Evolutionary conservation across 2,329 filamentous ascomycete genomes (phyloP), one percentile per base, ranked within the genome.

Genomic region (Stagonosporopsis tanaceti): DNA sequence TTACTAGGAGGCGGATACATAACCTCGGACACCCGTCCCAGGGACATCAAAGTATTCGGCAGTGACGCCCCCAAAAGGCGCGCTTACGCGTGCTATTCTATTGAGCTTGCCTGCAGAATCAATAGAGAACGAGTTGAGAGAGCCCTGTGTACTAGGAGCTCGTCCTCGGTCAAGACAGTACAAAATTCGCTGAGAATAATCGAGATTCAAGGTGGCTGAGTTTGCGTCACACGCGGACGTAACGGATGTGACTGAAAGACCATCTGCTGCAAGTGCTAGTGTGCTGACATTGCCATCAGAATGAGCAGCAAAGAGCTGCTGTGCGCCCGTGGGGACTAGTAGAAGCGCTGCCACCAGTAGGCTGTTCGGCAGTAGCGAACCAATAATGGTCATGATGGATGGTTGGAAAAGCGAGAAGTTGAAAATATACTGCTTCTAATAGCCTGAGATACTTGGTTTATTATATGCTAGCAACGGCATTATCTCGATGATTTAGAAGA

Each of bases 121-220:
- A 35, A 60, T 60, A 6, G 47, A 39, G n/a, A 60, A 57, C 1
- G 52, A 56, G 42, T 60, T 60, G 9, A 60, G 52, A 25, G 57
- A 60, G 34, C 57, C 57, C 32, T 56, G 20, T 7, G 51, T 59
- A 11, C 15, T 44, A 15, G 37, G 17, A 17, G 38, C 47, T 20
- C 44, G 24, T 12, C 57, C 57, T 11, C 57, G 57, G 45, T 60
- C 57, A 24, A 60, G 48, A 45, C 57, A 60, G 30, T 60, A 60
- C 22, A 60, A 34, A 12, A 60, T 47, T 3, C 57, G 52, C n/a
- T 46, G 17, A n/a, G 53, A 41, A 25, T 40, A 50, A 40, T 60
- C 57, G 14, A 60, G 48, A 24, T 60, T 60, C 41, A 60, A 32
- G 1, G 24, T 34, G 12, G 57, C 41, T 4, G 57, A 32, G 32